These are phyloP conservation scores for Letharia lupina DNA, from an alignment of 495 filamentous ascomycete genomes.

Conservation along the genomic window DNA sequence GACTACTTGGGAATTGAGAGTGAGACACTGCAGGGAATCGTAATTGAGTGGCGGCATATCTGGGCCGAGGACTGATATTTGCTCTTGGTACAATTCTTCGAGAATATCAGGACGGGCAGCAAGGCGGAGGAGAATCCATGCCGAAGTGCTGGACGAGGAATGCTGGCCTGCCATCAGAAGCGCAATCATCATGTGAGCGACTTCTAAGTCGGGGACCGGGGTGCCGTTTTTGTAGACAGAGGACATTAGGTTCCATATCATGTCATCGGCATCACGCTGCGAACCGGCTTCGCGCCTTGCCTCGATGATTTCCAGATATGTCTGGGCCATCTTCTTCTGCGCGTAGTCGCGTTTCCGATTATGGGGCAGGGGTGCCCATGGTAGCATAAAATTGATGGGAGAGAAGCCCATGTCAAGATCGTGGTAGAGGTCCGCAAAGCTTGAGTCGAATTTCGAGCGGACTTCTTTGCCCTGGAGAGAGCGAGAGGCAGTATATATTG, in stretches of 20 bases:
- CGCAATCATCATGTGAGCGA: conserved; percentile 89
- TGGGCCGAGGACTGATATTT: conserved; percentile 51
- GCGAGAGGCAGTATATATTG: conserved; percentile 75
- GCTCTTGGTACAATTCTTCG: conserved; percentile 70
- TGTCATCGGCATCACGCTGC: conserved; percentile 52
- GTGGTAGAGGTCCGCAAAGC: conserved; percentile 68
- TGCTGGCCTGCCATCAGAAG: conserved; percentile 86
- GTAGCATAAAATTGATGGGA: conserved; percentile 77
- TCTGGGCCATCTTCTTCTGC: conserved; percentile 63
- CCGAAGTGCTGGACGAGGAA: conserved; percentile 70
- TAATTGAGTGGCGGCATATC: conserved; percentile 57
- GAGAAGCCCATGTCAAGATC: conserved; percentile 79
- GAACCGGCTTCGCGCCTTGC: conserved; percentile 45
- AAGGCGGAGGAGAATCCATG: conserved; percentile 75
- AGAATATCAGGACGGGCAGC: conserved; percentile 63
- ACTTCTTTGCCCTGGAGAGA: conserved; percentile 74
- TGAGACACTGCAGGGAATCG: conserved; percentile 58
- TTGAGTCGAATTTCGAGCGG: conserved; percentile 63
- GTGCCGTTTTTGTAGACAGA: conserved; percentile 67
- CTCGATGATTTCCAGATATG: conserved; percentile 71
- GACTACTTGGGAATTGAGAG: conserved; percentile 61
- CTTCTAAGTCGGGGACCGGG: conserved; percentile 64
- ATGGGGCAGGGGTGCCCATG: conserved; percentile 77
- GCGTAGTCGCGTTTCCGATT: conserved; percentile 73
- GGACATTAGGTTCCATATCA: conserved; percentile 78